Evolutionary conservation across 1,139 yeast genomes (phyloP).

Genomic region (Torulaspora pretoriensis): DNA sequence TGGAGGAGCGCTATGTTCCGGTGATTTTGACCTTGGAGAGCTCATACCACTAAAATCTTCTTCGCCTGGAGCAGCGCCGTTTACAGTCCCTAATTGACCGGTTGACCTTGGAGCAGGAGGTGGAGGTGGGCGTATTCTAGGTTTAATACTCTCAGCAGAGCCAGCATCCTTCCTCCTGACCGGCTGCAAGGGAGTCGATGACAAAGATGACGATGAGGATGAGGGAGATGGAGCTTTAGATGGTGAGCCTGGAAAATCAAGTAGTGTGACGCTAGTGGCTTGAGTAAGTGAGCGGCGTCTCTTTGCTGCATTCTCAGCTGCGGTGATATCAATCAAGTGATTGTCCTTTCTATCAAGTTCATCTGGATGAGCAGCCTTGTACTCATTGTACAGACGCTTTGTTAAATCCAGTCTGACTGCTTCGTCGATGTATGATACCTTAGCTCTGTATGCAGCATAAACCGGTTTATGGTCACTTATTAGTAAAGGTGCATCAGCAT

Average conservation of each 20-base stretch:
- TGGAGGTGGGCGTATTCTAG: constrained; percentile 32
- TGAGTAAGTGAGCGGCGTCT: constrained; percentile 28
- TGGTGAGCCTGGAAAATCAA: constrained; percentile 16
- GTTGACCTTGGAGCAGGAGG: constrained; percentile 27
- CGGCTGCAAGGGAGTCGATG: constrained; percentile 19
- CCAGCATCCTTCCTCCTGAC: constrained; percentile 10
- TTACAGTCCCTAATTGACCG: constrained; percentile 1
- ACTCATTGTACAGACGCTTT: constrained; percentile 49
- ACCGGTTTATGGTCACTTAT: constrained; percentile 93
- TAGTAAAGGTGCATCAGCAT: constrained; percentile 54
- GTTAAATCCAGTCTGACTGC: constrained; percentile 47
- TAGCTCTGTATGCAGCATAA: constrained; percentile 64
- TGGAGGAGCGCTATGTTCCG: constrained; percentile 20
- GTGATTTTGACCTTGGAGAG: constrained; percentile 3
- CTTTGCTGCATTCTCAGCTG: constrained; percentile 31
- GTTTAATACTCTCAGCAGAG: constrained; percentile 14
- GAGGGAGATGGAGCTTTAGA: constrained; percentile 7
- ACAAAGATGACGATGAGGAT: constrained; percentile 18
- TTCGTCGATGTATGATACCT: constrained; percentile 62
- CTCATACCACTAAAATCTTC: not conserved
- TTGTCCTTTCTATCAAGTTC: constrained; percentile 13
- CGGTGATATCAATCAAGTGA: constrained; percentile 22
- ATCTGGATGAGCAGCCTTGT: constrained; percentile 38
- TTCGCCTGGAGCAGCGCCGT: not conserved
- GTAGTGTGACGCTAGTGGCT: constrained; percentile 14